These are phyloP conservation scores for Beauveria rudraprayagi DNA, from an alignment of 2,329 filamentous ascomycete genomes.

Conservation along the genomic window DNA sequence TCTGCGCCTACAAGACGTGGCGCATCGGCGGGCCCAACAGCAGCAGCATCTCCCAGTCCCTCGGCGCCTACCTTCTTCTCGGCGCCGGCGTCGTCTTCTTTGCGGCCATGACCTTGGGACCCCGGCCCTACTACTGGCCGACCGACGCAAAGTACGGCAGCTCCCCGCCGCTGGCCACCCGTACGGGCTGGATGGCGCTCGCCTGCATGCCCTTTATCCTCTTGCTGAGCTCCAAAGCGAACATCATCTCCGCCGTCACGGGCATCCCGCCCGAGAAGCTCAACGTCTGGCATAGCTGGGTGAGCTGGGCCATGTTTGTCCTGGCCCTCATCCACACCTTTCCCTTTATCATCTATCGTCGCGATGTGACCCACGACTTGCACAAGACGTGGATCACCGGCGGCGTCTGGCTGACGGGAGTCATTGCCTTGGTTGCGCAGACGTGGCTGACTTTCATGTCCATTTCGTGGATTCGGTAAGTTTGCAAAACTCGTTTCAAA, in stretches of 20 bases:
- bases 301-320: slow-evolving; percentile 47
- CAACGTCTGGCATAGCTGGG: slow-evolving; percentile 48
- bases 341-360: slow-evolving; percentile 47
- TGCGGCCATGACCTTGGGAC: slow-evolving; percentile 39
- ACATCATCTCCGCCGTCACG: slow-evolving; percentile 44
- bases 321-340: slow-evolving; percentile 51
- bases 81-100: slow-evolving; percentile 37
- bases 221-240: slow-evolving; percentile 45
- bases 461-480: slow-evolving; percentile 38
- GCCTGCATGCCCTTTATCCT: slow-evolving; percentile 44
- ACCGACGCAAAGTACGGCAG: slow-evolving; percentile 35
- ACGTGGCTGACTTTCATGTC: slow-evolving; percentile 49
- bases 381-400: slow-evolving; percentile 34
- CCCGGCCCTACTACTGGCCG: slow-evolving; percentile 49
- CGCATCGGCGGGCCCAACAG: slow-evolving; percentile 24
- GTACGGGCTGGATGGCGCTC: slow-evolving; percentile 44
- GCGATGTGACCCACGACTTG: slow-evolving; percentile 38
- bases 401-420: slow-evolving; percentile 47
- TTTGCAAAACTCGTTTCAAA: slow-evolving; percentile 4
- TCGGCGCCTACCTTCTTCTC: slow-evolving; percentile 35
- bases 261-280: slow-evolving; percentile 50
- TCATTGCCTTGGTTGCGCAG: slow-evolving; percentile 44
- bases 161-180: slow-evolving; percentile 45
- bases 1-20: slow-evolving; percentile 18
- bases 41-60: slow-evolving; percentile 34